Base-by-base conservation (phyloP, 345 rosid species). In the Eucalyptus tenuipes region DNA sequence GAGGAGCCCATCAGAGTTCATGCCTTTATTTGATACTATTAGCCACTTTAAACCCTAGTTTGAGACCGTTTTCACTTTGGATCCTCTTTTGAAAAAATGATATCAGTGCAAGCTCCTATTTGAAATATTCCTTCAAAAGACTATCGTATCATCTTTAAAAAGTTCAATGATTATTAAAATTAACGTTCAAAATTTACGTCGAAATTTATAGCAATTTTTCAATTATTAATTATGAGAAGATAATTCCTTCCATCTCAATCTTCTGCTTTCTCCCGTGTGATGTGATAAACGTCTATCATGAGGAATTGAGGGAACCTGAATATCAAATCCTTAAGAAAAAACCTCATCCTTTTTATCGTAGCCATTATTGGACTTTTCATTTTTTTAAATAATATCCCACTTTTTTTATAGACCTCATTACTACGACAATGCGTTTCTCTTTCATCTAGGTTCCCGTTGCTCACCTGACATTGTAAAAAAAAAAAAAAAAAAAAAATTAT, bases 41-140 rank as follows among this genome's bases (percentile, higher is more conserved):
- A 52, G 57, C 1, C 0, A 52, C 57, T 52, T 52, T 4, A 52
- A 52, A 52, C 1, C 25, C 0, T 52, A 52, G 2, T 52, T 52
- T 52, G 25, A 52, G 25, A 52, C 5, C 10, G 2, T 20, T 0
- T 52, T 20, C 57, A 52, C 57, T 52, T 52, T 52, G 57, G 0
- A 52, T 52, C 24, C 25, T 52, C 57, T 52, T 52, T 52, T 52
- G 4, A 20, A 52, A 52, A 20, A 52, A 52, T 0, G 10, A 52
- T 52, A 52, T 20, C 0, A 52, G 2, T 3, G 2, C 10, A 52
- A 52, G 25, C 2, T 52, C 57, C 4, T 52, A 52, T 8, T 52
- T 52, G 10, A 52, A 52, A 52, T 52, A 7, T 52, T 20, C 57
- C 33, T 61, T 61, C 4, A 6, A 13, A 27, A 25, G 68, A 2